A percentile compares a stretch with the other conserved stretches of the same genome.
Evolutionary conservation across 1,139 yeast genomes (phyloP).

Genomic region (Suhomyces choctaworum): DNA sequence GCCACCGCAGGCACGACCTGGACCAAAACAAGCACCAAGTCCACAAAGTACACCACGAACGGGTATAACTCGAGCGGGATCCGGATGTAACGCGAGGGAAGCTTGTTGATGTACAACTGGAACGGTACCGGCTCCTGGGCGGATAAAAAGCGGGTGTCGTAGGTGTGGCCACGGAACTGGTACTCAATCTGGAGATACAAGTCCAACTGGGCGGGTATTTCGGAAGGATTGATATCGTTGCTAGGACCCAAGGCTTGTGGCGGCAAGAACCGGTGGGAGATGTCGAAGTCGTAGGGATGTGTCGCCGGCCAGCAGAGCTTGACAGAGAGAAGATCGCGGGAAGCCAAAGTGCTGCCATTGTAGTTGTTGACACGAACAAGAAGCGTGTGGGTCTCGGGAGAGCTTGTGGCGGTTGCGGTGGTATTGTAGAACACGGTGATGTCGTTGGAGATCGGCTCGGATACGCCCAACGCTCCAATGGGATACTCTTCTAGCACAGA

Average conservation of each 20-base stretch:
- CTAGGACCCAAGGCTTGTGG: constrained; percentile 7
- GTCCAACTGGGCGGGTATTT: neutral
- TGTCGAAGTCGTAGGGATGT: constrained; percentile 30
- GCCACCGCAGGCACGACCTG: constrained; percentile 14
- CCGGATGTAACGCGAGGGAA: constrained; percentile 36
- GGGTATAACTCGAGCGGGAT: constrained; percentile 44
- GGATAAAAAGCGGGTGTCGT: constrained; percentile 8
- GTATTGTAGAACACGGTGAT: constrained; percentile 17
- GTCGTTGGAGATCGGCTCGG: constrained; percentile 3
- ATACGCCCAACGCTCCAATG: constrained; percentile 15
- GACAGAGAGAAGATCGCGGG: constrained; percentile 35
- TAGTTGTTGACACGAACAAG: constrained; percentile 40
- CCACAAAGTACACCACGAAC: constrained; percentile 34
- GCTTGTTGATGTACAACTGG: constrained; percentile 32
- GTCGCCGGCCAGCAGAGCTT: constrained; percentile 52
- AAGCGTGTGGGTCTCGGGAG: constrained; percentile 18
- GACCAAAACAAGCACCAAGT: constrained; percentile 22
- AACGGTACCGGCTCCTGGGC: constrained; percentile 23
- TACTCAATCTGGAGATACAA: constrained; percentile 32
- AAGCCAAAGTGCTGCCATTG: constrained; percentile 24
- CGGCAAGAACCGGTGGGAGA: constrained; percentile 13
- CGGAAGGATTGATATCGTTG: no score
- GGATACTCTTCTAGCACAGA: constrained; percentile 33
- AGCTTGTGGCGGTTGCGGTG: neutral
- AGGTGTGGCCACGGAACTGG: constrained; percentile 6